Evolutionary conservation across 2,329 filamentous ascomycete species (phyloP).

Genomic region (Penicillium aurantiogriseum): DNA sequence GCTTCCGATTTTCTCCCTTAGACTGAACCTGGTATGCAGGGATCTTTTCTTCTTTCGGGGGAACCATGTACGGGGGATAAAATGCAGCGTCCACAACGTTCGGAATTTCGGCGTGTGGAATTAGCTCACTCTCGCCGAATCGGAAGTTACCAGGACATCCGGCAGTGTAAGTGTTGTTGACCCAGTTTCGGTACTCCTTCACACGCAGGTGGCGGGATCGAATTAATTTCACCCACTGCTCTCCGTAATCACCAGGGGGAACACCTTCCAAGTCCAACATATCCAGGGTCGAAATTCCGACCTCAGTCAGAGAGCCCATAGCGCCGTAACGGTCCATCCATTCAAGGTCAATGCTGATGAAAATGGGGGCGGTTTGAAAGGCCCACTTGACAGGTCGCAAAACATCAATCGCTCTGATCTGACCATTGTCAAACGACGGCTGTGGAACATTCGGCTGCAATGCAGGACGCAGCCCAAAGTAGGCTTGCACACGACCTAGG

Average conservation of each 20-base stretch:
- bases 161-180: slow-evolving; percentile 66
- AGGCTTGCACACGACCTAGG: slow-evolving; percentile 65
- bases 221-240: slow-evolving; percentile 67
- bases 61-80: slow-evolving; percentile 47
- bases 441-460: not conserved
- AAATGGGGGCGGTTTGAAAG: slow-evolving; percentile 59
- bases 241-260: slow-evolving; percentile 60
- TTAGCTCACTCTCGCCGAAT: slow-evolving; percentile 59
- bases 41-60: not conserved
- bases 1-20: slow-evolving; percentile 24
- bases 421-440: slow-evolving; percentile 1
- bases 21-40: no score
- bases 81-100: slow-evolving; percentile 55
- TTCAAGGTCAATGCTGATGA: slow-evolving; percentile 81
- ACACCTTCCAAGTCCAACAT: slow-evolving; percentile 57
- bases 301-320: slow-evolving; percentile 74
- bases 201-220: slow-evolving; percentile 74
- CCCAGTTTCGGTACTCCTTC: slow-evolving; percentile 62
- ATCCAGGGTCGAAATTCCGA: slow-evolving; percentile 81
- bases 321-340: slow-evolving; percentile 67
- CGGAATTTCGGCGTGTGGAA: slow-evolving; percentile 48
- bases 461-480: slow-evolving; percentile 62
- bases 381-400: slow-evolving; percentile 41
- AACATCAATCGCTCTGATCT: slow-evolving; percentile 43
- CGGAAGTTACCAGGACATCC: slow-evolving; percentile 80